These are phyloP conservation scores for Paramecium tetraurelia DNA, from an alignment of 73 alveolate genomes.

Conservation along the genomic window DNA sequence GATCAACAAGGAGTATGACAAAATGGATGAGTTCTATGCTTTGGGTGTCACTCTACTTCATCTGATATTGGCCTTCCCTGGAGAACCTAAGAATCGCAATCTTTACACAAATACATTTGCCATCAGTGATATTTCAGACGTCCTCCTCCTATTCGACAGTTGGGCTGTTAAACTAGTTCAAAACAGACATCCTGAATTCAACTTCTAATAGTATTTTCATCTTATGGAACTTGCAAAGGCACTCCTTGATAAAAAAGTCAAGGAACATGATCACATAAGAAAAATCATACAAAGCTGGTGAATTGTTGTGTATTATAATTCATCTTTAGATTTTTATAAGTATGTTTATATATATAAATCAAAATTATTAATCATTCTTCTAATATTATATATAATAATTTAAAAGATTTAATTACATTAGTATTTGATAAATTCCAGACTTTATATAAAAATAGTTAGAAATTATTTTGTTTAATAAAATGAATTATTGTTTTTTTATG, in stretches of 20 bases:
- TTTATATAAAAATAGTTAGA: too few relatives aligned
- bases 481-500: too few relatives aligned
- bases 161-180: constrained; percentile 38
- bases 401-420: too few relatives aligned
- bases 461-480: too few relatives aligned
- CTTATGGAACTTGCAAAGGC: constrained; percentile 19
- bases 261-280: constrained; percentile 42
- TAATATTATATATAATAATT: background rate
- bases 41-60: constrained; percentile 26
- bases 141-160: constrained; percentile 1
- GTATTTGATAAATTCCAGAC: too few relatives aligned
- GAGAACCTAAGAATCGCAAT: constrained; percentile 41
- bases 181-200: background rate
- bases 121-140: constrained; percentile 18
- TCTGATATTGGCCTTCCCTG: constrained; percentile 40
- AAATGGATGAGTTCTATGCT: constrained; percentile 46
- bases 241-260: constrained; percentile 14
- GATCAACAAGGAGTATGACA: constrained; percentile 10
- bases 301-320: background rate
- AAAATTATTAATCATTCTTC: background rate
- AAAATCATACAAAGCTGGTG: constrained; percentile 7
- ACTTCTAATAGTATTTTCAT: background rate
- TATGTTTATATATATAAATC: background rate
- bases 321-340: background rate
- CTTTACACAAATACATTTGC: constrained; percentile 36